Base-by-base conservation (phyloP, 2,329 filamentous ascomycete genomes). In the Colletotrichum coccodes region DNA sequence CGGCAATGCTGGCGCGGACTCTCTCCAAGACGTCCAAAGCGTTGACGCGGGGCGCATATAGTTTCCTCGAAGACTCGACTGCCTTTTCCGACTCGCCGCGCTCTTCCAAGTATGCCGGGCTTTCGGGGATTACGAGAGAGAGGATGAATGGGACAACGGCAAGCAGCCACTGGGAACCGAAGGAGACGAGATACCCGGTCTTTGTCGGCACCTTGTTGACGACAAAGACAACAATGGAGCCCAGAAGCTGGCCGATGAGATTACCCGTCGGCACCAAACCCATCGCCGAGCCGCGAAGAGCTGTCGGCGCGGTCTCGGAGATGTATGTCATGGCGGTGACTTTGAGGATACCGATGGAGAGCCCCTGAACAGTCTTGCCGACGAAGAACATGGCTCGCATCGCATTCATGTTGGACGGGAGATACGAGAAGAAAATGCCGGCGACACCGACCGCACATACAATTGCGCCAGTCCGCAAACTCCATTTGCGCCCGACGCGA, bases 301-400 rank as follows among this genome's bases (percentile, higher is more conserved):
- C 71, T 0, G 74, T 75, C 0, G 76, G 76, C 0, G 75, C 70
- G 9, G 74, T 77, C 28, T 77, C 75, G 0, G 76, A 77, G 0
- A 77, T 72, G 63, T 96, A 76, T 1, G 76, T 76, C 11, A 76
- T 67, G 26, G 71, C 72, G 0, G 72, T 74, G 0, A 73, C 72
- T n/a, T 72, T 75, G 38, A 77, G 71, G 1, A 73, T 60, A 9
- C 75, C 75, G 2, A 77, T 73, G 0, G 76, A 71, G 6, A 75
- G 65, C 2, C 76, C 77, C 3, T 79, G 76, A 0, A 78, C 60
- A 0, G 71, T 71, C 54, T 75, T 64, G 0, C 77, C 77, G 2
- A 54, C 71, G 0, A 73, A 73, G n/a, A 78, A 72, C 36, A 76
- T 50, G n/a, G 66, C 66, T 0, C 77, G 68, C 53, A 72, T 77